Base-by-base conservation (phyloP, 2,329 filamentous ascomycete species). In the Rutstroemia sp. region DNA sequence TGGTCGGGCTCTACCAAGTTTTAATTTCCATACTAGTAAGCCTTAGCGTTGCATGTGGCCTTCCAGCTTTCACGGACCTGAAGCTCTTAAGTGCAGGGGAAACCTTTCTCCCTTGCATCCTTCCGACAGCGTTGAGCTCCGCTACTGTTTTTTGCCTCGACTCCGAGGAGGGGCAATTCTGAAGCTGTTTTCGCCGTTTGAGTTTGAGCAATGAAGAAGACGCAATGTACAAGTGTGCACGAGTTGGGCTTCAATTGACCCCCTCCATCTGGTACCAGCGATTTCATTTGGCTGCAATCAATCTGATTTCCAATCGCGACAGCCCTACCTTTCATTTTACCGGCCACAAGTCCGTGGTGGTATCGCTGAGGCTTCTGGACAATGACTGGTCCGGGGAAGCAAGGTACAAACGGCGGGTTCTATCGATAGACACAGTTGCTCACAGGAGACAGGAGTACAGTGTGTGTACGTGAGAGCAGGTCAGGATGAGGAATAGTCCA, bases 361-460 rank as follows among this genome's bases (percentile, higher is more conserved):
- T 10, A 30, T 30, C 39, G 9, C 37, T 23, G 23, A 1, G 9
- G 21, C 9, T 10, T 50, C 41, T 46, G 18, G 23, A 18, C 37
- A 34, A 42, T 49, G 45, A 54, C 23, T 54, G 52, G 52, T 54
- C 37, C 52, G 46, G 52, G 52, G 52, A 50, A 54, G n/a, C 52
- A 49, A 30, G 46, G 41, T 50, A 37, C n/a, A 34, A 44, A 49
- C n/a, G 39, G 37, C 34, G 19, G 23, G 21, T 8, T 42, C n/a
- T 41, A 21, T 49, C 23, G 37, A 54, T 44, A 54, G 10, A n/a
- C 9, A 30, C 27, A 30, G 8, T 30, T 30, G 9, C 27, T 30
- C 27, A 10, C 3, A 30, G 27, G 27, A 30, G 23, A 23, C 5
- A 23, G 23, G 23, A 23, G 23, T 23, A 23, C 23, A 23, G 23